Evolutionary conservation across 75 land plant species (phyloP), one percentile per base, ranked within the genome.

Genomic region (Sequoiadendron giganteum): DNA sequence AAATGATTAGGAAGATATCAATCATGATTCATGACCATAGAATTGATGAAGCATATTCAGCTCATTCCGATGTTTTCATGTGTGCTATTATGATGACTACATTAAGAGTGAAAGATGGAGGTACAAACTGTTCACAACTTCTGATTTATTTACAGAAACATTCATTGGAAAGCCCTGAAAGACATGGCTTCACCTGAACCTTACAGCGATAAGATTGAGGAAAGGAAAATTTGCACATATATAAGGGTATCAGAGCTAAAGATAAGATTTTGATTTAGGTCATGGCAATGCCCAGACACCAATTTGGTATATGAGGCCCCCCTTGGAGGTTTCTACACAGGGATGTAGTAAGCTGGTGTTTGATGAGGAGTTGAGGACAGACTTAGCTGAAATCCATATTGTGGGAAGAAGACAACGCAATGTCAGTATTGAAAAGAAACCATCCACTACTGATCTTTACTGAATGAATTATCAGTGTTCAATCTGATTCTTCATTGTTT

Each of bases 111-210:
- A 65, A 21, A 7, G n/a, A 65, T 58, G 25, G 65, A 42, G 82
- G 38, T 21, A 25, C 28, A 79, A 42, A 40, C 8, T 79, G 82
- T 40, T 79, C 9, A 21, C n/a, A 65, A 25, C 25, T 79, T 25
- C 8, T 39, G 82, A 19, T 25, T 25, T 42, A 18, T 40, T 39
- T 9, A 34, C 39, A 8, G 9, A 42, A 15, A 39, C 21, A 40
- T 79, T 79, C 82, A 79, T 8, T 40, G 82, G 82, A 10, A 42
- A 65, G 28, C 82, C 19, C 45, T 79, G 82, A 79, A 79, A 40
- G 25, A 19, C 21, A 79, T 18, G 43, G 5, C 43, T 78, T 42
- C 40, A 39, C 43, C 10, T 79, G 82, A 79, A 79, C 28, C 82
- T 40, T 39, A 42, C 40, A 40, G 18, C 21, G 82, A 40, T 40